These are phyloP conservation scores for Nigrograna mackinnonii DNA, from an alignment of 2,329 filamentous ascomycete species.

Conservation along the genomic window DNA sequence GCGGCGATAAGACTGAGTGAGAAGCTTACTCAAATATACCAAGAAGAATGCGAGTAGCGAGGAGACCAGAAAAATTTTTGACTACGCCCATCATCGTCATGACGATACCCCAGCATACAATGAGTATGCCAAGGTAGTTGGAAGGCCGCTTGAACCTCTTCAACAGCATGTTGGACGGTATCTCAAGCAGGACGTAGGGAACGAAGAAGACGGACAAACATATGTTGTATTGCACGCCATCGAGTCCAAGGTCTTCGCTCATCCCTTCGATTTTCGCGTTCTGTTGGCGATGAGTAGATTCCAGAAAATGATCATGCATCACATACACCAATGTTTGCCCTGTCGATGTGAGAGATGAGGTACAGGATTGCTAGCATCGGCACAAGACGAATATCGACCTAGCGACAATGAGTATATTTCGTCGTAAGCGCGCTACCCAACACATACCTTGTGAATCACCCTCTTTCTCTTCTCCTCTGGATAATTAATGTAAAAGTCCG, in stretches of 20 bases:
- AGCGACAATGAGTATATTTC: neutral
- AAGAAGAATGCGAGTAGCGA: constrained; percentile 20
- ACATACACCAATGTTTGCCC: constrained; percentile 58
- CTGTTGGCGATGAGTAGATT: no score
- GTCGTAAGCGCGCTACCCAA: neutral
- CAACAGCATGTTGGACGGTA: constrained; percentile 49
- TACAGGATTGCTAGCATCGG: constrained; percentile 49
- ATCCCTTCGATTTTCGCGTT: constrained; percentile 67
- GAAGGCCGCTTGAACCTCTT: constrained; percentile 31
- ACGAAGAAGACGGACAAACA: constrained; percentile 65
- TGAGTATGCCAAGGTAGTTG: constrained; percentile 33
- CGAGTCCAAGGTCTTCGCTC: constrained; percentile 59
- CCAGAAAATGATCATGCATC: no score
- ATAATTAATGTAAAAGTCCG: constrained; percentile 25
- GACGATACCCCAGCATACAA: constrained; percentile 25
- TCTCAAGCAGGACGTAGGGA: constrained; percentile 37
- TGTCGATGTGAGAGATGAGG: constrained; percentile 53
- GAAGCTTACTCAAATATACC: constrained; percentile 27
- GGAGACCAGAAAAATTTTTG: constrained; percentile 20
- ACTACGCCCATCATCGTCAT: constrained; percentile 30
- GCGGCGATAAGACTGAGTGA: neutral
- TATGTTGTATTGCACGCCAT: constrained; percentile 61
- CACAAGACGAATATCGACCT: constrained; percentile 28
- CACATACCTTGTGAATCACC: constrained; percentile 24
- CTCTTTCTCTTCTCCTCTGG: constrained; percentile 53